A percentile compares a stretch with the other conserved stretches of the same genome.
Evolutionary conservation across 148 eudicot genomes (phyloP).

Genomic region (Rhododendron griersonianum): DNA sequence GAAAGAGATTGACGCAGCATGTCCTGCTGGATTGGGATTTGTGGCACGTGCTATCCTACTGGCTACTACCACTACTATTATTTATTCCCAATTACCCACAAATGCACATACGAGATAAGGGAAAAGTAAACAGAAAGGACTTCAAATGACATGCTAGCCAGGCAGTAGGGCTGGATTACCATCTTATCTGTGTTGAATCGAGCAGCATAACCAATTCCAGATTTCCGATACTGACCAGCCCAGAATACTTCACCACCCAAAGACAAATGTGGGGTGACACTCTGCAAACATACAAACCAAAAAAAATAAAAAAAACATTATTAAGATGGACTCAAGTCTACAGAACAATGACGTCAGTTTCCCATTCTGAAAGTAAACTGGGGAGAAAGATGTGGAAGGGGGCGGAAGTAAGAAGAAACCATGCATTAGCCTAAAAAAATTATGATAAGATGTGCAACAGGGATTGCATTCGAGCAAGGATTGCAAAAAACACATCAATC

Average conservation of each 20-base stretch:
- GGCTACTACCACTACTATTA: neutral
- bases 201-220: conserved; percentile 80
- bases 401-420: neutral
- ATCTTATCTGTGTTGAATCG: conserved; percentile 72
- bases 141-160: neutral
- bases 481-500: neutral
- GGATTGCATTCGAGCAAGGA: neutral
- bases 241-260: conserved; percentile 88
- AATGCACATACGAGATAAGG: neutral
- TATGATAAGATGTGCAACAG: neutral
- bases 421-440: neutral
- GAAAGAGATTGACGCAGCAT: neutral
- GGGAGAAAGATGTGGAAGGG: neutral
- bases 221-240: conserved; percentile 81
- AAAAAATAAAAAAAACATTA: neutral
- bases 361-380: neutral
- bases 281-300: conserved; percentile 41
- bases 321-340: neutral
- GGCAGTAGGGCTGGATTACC: conserved; percentile 31
- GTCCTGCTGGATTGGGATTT: neutral
- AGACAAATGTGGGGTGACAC: conserved; percentile 69
- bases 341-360: neutral
- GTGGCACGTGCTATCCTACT: neutral
- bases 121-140: neutral
- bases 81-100: neutral